phyloP scores from a whole-genome alignment of 192 early-diverging fungal species.

The Coemansia sp. region DNA sequence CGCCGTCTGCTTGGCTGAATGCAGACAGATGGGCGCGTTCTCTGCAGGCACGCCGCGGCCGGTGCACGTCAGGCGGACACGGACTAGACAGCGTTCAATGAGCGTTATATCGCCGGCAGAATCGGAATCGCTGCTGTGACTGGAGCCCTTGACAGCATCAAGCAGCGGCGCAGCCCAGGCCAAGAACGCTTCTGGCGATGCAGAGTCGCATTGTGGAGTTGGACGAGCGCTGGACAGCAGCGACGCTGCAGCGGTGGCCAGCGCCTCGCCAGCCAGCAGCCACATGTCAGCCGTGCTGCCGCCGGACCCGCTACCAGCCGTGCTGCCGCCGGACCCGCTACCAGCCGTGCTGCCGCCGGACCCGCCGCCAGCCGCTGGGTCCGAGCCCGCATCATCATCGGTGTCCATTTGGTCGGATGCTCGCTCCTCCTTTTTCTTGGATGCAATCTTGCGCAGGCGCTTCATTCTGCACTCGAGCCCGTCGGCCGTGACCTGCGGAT shows the following conservation, averaged over 20 bases:
- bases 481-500: slow-evolving; percentile 17
- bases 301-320: neutral
- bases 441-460: slow-evolving; percentile 24
- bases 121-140: neutral
- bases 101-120: neutral
- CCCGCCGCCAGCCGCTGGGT: neutral
- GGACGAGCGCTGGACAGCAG: neutral
- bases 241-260: neutral
- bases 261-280: slow-evolving; percentile 32
- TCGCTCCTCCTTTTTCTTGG: slow-evolving; percentile 6
- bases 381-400: neutral
- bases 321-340: slow-evolving; percentile 1
- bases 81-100: slow-evolving; percentile 29
- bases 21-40: slow-evolving; percentile 34
- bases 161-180: slow-evolving; percentile 39
- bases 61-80: slow-evolving; percentile 36
- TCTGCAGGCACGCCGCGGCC: slow-evolving; percentile 36
- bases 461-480: slow-evolving; percentile 39
- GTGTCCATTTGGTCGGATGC: neutral
- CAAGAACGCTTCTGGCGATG: slow-evolving; percentile 3
- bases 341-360: slow-evolving; percentile 1
- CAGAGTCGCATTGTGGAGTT: neutral
- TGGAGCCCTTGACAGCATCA: neutral
- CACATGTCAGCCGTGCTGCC: slow-evolving; percentile 18
- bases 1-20: neutral